Evolutionary conservation across 2,329 filamentous ascomycete species (phyloP), one percentile per base, ranked within the genome.

Genomic region (Aschersonia sp.): DNA sequence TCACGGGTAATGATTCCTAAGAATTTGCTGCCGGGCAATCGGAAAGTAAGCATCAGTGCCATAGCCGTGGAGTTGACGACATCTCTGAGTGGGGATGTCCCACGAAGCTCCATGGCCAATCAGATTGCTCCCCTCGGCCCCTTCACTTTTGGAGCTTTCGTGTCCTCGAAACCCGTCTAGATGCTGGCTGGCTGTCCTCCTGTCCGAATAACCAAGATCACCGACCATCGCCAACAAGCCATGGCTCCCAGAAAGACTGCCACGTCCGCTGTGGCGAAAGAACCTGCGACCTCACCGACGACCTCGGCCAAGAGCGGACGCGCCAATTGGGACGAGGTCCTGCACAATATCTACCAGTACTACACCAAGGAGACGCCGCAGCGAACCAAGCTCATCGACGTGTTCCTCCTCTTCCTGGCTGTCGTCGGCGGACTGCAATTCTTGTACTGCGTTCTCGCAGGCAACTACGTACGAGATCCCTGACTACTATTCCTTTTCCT

Each of bases 401-500:
- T 78, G 37, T 98, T 98, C 65, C 81, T 98, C 78, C 78, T 68
- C 4, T 98, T 96, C 64, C 70, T 98, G 50, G 79, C 92, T 29
- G 73, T 82, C 1, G 86, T 94, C 5, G 92, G 88, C 46, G 87
- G 71, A n/a, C 64, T 97, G 58, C 92, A 98, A 68, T 97, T 98
- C 65, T 64, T 85, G 51, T 98, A 98, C 68, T 96, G 90, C 63
- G 72, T 96, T 48, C 60, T 97, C 56, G 87, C 81, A 47, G 92
- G 92, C 55, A 97, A 96, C 68, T 98, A 90, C 60, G 92, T 98
- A 77, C 40, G 40, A 12, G 35, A 39, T 12, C 35, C 8, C 35
- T 4, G 12, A 8, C 3, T 9, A 8, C 35, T 12, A 39, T 39
- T 39, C 35, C 35, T 12, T 22, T 22, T 22, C 22, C 22, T 22